Evolutionary conservation across 345 rosid species (phyloP), one percentile per base, ranked within the genome.

Genomic region (Conringia planisiliqua): DNA sequence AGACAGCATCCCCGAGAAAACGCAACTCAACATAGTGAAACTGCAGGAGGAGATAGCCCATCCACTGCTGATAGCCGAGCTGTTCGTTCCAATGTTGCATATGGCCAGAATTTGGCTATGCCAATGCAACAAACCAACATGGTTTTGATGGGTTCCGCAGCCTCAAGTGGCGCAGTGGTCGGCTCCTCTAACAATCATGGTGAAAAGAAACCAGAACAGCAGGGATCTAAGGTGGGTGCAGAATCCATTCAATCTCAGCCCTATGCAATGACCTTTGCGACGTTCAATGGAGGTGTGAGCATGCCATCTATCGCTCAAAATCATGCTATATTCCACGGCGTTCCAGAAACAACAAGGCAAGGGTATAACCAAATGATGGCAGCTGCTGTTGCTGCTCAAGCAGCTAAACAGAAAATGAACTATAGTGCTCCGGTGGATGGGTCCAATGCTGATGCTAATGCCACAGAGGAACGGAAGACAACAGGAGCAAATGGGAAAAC

Each of bases 221-320:
- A 60, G 70, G 79, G 78, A 29, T 71, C 91, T 3, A 92, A 86
- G 73, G 76, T 86, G 32, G 91, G 91, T 33, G 77, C 62, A 30
- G 99, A 96, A 50, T 66, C 89, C 5, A 70, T 84, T 5, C 76
- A 76, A 1, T 79, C 97, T 46, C 97, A 83, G 79, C 83, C 94
- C 65, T 89, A 89, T 84, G 93, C 98, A 18, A 83, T 96, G 96
- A 86, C 99, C 13, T 89, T 89, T 82, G 80, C 90, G 13, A 75
- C 97, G 20, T 78, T 88, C 36, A 89, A 80, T 77, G 93, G 96
- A 54, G 76, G 85, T 20, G 73, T 91, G 42, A 96, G 90, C 75
- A 86, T 95, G 46, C 84, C 98, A 14, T 83, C 94, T 39, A 70
- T 92, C 38, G 77, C 89, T 7, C 96, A 85, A 12, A 90, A 81